These are phyloP conservation scores for Suillus variegatus DNA, from an alignment of 768 basidiomycete species.

Conservation along the genomic window DNA sequence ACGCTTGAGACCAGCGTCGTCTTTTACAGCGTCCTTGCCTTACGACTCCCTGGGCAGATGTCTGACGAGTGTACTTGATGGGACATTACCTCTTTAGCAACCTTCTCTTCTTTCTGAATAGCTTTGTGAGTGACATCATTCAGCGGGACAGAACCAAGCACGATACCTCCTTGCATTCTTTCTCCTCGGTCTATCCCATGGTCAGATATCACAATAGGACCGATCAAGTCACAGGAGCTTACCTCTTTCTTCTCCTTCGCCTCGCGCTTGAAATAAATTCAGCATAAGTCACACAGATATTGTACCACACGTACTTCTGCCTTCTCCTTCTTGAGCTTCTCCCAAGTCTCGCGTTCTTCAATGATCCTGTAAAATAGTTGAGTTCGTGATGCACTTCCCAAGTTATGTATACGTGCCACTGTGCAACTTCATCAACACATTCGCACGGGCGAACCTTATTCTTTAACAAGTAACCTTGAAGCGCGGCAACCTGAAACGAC, in stretches of 20 bases:
- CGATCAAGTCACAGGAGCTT: slow-evolving; percentile 14
- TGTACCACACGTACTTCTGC: slow-evolving; percentile 44
- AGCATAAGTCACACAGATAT: slow-evolving; percentile 1
- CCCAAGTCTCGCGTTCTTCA: slow-evolving; percentile 81
- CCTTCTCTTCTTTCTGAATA: slow-evolving; percentile 50
- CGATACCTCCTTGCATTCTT: slow-evolving; percentile 59
- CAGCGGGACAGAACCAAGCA: slow-evolving; percentile 5
- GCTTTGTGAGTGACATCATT: slow-evolving; percentile 10
- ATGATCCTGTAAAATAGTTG: slow-evolving; percentile 43
- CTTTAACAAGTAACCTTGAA: slow-evolving; percentile 86
- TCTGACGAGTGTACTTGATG: neutral
- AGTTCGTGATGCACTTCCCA: slow-evolving; percentile 14
- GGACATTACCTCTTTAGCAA: slow-evolving; percentile 52
- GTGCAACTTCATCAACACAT: slow-evolving; percentile 76
- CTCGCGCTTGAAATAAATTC: slow-evolving; percentile 55
- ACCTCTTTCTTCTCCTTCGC: slow-evolving; percentile 79
- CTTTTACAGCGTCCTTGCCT: too few species aligned
- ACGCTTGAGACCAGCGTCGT: too few species aligned
- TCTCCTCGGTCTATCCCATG: slow-evolving; percentile 54
- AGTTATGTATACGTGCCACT: slow-evolving; percentile 50
- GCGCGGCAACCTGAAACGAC: slow-evolving; percentile 63
- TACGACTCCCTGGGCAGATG: too few species aligned
- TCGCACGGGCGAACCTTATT: slow-evolving; percentile 90
- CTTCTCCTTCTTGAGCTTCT: slow-evolving; percentile 82
- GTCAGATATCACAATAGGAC: neutral